Percentiles rank a stretch among this genome's conserved stretches.
phyloP scores from a whole-genome alignment of 163 green algal genomes.

The Volvox carteri region DNA sequence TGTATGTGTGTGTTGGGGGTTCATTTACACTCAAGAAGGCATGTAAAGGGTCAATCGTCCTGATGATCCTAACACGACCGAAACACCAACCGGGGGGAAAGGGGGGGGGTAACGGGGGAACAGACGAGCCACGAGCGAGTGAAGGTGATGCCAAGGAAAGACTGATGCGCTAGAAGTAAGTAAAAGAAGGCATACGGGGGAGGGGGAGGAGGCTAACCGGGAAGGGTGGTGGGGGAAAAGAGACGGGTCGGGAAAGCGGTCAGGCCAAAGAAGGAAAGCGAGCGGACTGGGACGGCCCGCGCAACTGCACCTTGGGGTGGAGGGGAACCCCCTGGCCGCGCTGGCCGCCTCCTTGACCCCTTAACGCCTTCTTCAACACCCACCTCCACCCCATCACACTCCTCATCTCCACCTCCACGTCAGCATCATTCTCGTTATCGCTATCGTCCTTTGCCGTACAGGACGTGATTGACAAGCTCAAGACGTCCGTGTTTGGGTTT shows the following conservation, averaged over 20 bases:
- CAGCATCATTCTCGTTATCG: not conserved
- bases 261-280: no score
- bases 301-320: no score
- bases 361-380: not conserved
- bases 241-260: no score
- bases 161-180: not conserved
- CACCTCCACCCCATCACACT: no score
- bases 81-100: not conserved
- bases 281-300: no score
- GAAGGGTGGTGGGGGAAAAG: not conserved
- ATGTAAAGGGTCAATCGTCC: no score
- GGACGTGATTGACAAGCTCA: constrained; percentile 82
- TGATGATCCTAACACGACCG: no score
- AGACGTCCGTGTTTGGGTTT: constrained; percentile 87
- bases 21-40: no score
- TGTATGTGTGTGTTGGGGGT: not conserved
- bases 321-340: no score
- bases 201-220: not conserved
- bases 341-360: no score
- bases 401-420: no score
- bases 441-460: constrained; percentile 29
- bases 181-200: not conserved
- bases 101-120: not conserved
- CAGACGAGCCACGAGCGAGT: not conserved
- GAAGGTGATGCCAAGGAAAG: not conserved